Base-by-base conservation (phyloP, 192 early-diverging fungal species). In the Mortierella antarctica region DNA sequence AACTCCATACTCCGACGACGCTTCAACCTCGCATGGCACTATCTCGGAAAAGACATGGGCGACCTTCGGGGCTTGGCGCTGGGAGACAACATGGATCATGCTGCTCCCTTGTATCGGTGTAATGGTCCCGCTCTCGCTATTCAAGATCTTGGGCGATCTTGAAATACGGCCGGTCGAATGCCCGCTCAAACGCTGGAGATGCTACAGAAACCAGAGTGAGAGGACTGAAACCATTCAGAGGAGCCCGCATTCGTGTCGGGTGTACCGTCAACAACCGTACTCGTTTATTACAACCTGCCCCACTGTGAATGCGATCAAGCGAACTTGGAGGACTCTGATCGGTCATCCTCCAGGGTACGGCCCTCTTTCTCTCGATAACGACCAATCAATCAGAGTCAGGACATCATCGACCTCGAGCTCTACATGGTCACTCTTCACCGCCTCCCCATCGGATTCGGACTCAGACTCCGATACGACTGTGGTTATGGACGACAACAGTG, bases 71-170 rank as follows among this genome's bases (percentile, higher is more conserved):
- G 41, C n/a, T 10, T 76, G 61, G 60, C 50, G 52, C 20, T 78
- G 67, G 67, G 21, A 39, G 6, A 60, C 67, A 6, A 58, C 51
- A 1, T 62, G 63, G 76, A 66, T 79, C 46, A 18, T 67, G 57
- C 7, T 62, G 5, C 54, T 80, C 7, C 70, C 77, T 5, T 80
- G 77, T 54, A 6, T 80, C 23, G 77, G 77, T 21, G 20, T 72
- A 4, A 9, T 80, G 45, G 46, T 58, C 59, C 77, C 77, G 5
- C 21, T 80, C 15, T 40, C 55, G 15, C 45, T 48, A 6, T 66
- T 67, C 57, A 71, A 66, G 46, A 23, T 63, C 42, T 23, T 80
- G 66, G 62, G 60, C 8, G 13, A 62, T 14, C 9, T 74, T 10
- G 73, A 74, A 31, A 44, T 61, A 50, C 0, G 12, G 10, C 39